These are phyloP conservation scores for Septoria linicola DNA, from an alignment of 2,329 filamentous ascomycete species.

Conservation along the genomic window DNA sequence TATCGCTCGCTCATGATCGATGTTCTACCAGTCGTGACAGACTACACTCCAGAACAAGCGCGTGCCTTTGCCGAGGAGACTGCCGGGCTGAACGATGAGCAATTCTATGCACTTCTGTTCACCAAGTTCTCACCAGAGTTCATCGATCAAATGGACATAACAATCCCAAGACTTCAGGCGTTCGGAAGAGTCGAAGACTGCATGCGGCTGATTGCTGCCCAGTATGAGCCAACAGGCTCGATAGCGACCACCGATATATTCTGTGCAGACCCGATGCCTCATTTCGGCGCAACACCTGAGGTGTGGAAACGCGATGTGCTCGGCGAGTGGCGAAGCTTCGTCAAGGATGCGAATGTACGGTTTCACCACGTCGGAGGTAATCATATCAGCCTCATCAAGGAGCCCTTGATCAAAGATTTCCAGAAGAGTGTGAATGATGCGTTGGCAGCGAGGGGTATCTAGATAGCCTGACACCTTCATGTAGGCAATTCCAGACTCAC, in stretches of 20 bases:
- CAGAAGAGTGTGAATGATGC: slow-evolving; percentile 20
- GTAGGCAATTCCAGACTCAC: no score
- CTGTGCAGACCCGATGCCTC: slow-evolving; percentile 24
- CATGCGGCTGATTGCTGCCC: slow-evolving; percentile 21
- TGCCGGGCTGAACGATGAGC: slow-evolving; percentile 18
- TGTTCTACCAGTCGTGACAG: slow-evolving; percentile 24
- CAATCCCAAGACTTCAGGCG: slow-evolving; percentile 24
- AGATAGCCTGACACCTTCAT: background rate
- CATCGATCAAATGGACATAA: slow-evolving; percentile 27
- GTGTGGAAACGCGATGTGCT: slow-evolving; percentile 25
- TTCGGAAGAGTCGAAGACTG: slow-evolving; percentile 26
- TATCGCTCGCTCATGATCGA: slow-evolving; percentile 26
- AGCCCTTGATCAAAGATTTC: slow-evolving; percentile 20
- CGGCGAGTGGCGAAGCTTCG: slow-evolving; percentile 18
- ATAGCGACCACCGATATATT: slow-evolving; percentile 24
- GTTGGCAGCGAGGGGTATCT: slow-evolving; percentile 16
- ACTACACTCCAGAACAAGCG: slow-evolving; percentile 22
- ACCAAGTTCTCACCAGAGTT: slow-evolving; percentile 26
- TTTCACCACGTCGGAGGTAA: slow-evolving; percentile 25
- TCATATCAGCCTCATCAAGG: slow-evolving; percentile 21
- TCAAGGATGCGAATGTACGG: slow-evolving; percentile 17
- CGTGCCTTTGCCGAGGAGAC: slow-evolving; percentile 22
- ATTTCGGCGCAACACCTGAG: slow-evolving; percentile 21
- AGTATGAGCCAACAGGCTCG: slow-evolving; percentile 21
- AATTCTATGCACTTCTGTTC: slow-evolving; percentile 26